Base-by-base conservation (phyloP, 148 eudicot genomes). In the Polygonum aviculare region DNA sequence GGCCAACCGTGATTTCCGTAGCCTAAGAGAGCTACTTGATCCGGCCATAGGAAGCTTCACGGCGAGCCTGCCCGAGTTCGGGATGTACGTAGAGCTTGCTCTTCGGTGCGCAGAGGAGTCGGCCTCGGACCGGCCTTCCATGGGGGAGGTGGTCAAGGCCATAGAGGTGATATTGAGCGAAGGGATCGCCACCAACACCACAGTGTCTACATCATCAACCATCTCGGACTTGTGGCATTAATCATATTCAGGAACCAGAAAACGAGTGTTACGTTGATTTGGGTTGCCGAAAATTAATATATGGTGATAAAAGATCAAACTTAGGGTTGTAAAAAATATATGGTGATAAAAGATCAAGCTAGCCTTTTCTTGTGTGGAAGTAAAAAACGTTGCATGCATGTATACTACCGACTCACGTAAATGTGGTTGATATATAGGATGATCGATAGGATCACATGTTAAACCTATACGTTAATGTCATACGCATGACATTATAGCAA, bases 131-230 rank as follows among this genome's bases (percentile, higher is more conserved):
- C 84, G 96, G 73, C 96, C 98, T 15, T 72, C 83, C 11, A 90
- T 89, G 93, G 84, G 93, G 12, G 93, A 90, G 76, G 93, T 85
- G 69, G 69, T 62, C 2, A 90, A 89, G 83, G 90, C 86, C 82
- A 82, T 92, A 4, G 97, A 92, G 78, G 76, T 26, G 40, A 87
- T 90, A 38, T 47, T 89, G 85, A 80, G 19, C 14, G 33, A 40
- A 12, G 74, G 51, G 33, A 44, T 19, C 7, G 33, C 18, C 33
- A 72, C 51, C 51, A 44, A 41, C 74, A 41, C 51, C 11, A 72
- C 51, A 15, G 52, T 26, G 40, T 72, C 74, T n/a, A 9, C 74
- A 10, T 72, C 52, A 4, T 44, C 74, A 6, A 41, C 52, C 51
- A 41, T 72, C 16, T 41, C 49, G 6, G 51, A 44, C 52, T 72